Conservation (phyloP, 148 eudicot species). For the Tetragonia tetragonoides region DNA sequence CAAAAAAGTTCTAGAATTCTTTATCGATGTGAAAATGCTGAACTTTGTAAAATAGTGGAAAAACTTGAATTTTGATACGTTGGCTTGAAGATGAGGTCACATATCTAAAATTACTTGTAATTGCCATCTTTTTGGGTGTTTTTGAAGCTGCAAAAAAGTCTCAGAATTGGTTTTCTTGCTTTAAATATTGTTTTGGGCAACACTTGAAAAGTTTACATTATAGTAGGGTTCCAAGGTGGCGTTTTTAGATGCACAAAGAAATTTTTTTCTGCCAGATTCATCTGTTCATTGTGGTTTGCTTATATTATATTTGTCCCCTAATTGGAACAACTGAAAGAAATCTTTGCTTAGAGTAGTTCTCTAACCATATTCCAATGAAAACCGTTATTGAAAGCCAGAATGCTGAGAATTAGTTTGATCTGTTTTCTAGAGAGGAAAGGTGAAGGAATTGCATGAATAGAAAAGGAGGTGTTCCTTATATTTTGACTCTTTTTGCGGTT, state of each 20-base stretch:
- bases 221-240: neutral
- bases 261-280: no score
- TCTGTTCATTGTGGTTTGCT: neutral
- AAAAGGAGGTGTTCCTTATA: constrained; percentile 1
- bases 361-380: neutral
- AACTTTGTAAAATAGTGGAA: no score
- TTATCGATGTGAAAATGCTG: no score
- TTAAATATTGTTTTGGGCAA: neutral
- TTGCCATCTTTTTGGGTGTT: neutral
- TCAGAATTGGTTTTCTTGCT: neutral
- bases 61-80: no score
- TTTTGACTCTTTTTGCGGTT: constrained; percentile 1
- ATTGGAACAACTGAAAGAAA: neutral
- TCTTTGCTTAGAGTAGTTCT: neutral
- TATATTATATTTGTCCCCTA: neutral
- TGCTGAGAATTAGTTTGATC: neutral
- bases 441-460: neutral
- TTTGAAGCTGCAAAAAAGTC: neutral
- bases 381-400: neutral
- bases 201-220: neutral
- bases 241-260: no score
- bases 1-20: no score
- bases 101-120: no score
- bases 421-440: neutral
- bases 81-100: no score